Base-by-base conservation (phyloP, 2,329 filamentous ascomycete genomes). In the Pseudogymnoascus sp. region DNA sequence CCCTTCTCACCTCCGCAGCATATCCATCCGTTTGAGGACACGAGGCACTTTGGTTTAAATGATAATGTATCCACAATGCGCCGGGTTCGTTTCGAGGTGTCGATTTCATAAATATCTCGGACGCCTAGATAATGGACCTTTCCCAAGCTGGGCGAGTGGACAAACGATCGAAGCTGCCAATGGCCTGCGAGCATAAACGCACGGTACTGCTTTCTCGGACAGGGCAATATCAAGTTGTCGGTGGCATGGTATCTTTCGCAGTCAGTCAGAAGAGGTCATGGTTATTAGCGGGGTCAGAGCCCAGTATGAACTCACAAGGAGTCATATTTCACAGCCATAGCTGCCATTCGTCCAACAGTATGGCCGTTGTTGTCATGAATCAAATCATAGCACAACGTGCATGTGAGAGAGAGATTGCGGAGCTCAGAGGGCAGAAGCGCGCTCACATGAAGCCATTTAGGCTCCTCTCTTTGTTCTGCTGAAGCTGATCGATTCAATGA, bases 1-100 rank as follows among this genome's bases (percentile, higher is more conserved):
- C 95, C 95, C 67, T 86, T 85, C 70, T 96, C 89, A 64, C 93
- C 93, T 55, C 93, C 95, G 55, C 93, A 90, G 70, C 91, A 96
- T 38, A 97, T 83, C 88, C 91, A 97, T 61, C 92, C 92, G 70
- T 90, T 84, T 61, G 87, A 88, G 6, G 91, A 89, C n/a, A 91
- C 89, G 5, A 97, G 84, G 74, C 93, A 97, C 76, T 90, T 85
- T n/a, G 93, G 89, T 69, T 75, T 83, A 75, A 87, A 95, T 67
- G 81, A 86, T 67, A 93, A 80, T 31, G 86, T 79, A 61, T 85
- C 90, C 74, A 90, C 85, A 65, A 83, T 88, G 76, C 88, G 90
- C 77, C 85, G 87, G 80, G 87, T 89, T 73, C 80, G 85, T 68
- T 83, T 87, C 64, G 77, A 83, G 63, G 88, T 86, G 70, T 93